Percentiles rank a stretch among this genome's conserved stretches.
phyloP scores from a whole-genome alignment of 768 basidiomycete genomes.

The Ramaria rubella region DNA sequence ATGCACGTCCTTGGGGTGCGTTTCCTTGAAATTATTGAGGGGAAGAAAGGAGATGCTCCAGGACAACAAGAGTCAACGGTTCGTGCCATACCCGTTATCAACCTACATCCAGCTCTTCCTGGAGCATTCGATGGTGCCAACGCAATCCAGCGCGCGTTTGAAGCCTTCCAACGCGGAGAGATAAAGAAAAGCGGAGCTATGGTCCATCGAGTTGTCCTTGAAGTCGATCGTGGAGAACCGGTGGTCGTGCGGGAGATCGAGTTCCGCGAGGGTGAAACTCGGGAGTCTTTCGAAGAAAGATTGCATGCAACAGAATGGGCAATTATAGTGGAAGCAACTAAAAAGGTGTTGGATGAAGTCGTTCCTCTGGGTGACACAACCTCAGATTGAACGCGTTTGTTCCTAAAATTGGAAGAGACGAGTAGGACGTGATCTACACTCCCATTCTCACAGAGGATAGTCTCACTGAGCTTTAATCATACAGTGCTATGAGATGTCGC shows the following conservation, averaged over 20 bases:
- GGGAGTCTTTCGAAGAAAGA: conserved; percentile 66
- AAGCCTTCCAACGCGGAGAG: conserved; percentile 80
- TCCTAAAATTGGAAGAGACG: no score
- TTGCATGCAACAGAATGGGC: conserved; percentile 84
- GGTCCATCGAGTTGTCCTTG: conserved; percentile 90
- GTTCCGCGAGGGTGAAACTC: conserved; percentile 62
- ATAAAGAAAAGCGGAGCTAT: conserved; percentile 76
- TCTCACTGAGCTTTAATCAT: no score
- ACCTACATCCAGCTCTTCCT: conserved; percentile 92
- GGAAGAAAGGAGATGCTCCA: conserved; percentile 31
- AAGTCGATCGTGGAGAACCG: conserved; percentile 90
- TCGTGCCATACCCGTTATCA: conserved; percentile 75
- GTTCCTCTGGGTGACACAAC: not conserved
- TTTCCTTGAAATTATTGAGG: conserved; percentile 66
- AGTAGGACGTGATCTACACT: no score
- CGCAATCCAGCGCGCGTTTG: conserved; percentile 83
- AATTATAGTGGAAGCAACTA: conserved; percentile 83
- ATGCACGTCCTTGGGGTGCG: conserved; percentile 90
- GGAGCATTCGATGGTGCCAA: conserved; percentile 96
- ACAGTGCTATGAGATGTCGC: no score
- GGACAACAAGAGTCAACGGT: not conserved
- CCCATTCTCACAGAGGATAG: no score
- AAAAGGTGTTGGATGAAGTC: conserved; percentile 52
- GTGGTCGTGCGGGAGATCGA: conserved; percentile 74
- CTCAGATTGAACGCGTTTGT: no score